Evolutionary conservation across 805 yeast genomes (phyloP).

Genomic region (Metschnikowia cubensis): DNA sequence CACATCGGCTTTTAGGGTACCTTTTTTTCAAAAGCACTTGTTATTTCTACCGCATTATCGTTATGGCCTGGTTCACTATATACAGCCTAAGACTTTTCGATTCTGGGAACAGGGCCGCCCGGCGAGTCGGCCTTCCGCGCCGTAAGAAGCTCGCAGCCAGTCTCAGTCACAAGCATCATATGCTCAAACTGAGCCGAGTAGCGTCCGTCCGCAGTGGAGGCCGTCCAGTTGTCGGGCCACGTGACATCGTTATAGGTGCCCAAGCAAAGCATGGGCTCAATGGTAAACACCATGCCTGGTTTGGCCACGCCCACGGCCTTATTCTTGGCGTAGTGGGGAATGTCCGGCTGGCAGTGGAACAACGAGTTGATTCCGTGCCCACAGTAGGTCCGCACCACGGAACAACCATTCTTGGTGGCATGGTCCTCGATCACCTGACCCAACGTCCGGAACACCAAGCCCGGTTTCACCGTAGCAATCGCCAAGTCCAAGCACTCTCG

Average conservation of each 20-base stretch:
- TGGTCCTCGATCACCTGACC: conserved; percentile 87
- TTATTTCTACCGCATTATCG: neutral
- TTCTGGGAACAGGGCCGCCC: conserved; percentile 75
- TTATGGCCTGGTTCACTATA: neutral
- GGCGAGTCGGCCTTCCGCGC: conserved; percentile 79
- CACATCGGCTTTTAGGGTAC: no score
- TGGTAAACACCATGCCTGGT: conserved; percentile 95
- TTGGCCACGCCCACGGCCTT: conserved; percentile 91
- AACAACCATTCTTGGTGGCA: conserved; percentile 71
- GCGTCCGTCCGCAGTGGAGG: conserved; percentile 85
- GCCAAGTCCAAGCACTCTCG: conserved; percentile 85
- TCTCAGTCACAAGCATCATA: conserved; percentile 86
- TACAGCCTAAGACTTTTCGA: no score
- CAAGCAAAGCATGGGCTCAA: conserved; percentile 93
- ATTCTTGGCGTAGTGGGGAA: conserved; percentile 92
- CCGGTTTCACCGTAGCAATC: conserved; percentile 84
- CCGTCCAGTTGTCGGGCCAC: conserved; percentile 99
- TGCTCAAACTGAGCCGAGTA: conserved; percentile 94
- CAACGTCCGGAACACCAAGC: conserved; percentile 76
- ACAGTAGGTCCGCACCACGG: conserved; percentile 85
- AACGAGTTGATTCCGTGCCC: conserved; percentile 89
- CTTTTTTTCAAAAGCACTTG: neutral
- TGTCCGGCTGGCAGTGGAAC: conserved; percentile 89
- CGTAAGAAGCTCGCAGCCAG: conserved; percentile 86
- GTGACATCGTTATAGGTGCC: conserved; percentile 76